Conservation (phyloP, 768 basidiomycete species). For the Suillus hirtellus region DNA sequence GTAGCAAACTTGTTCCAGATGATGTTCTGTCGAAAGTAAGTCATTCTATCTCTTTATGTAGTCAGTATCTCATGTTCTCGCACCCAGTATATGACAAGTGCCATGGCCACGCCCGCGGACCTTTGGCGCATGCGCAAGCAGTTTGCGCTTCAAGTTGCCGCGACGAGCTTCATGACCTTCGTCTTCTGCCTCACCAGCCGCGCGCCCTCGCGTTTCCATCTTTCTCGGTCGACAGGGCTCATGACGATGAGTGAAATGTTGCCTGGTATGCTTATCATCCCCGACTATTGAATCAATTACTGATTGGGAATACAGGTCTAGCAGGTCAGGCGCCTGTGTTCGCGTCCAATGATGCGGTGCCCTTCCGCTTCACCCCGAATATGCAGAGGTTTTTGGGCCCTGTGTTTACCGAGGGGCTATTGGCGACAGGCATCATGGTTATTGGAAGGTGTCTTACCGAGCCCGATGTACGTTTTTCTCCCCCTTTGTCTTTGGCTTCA, state of each 20-base stretch:
- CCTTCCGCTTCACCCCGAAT: slow-evolving; percentile 97
- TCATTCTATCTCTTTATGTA: slow-evolving; percentile 10
- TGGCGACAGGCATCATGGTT: slow-evolving; percentile 86
- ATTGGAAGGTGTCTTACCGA: slow-evolving; percentile 89
- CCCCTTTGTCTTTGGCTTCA: slow-evolving; percentile 1
- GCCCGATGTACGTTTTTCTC: slow-evolving; percentile 66
- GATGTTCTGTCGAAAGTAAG: slow-evolving; percentile 80
- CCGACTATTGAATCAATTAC: background rate
- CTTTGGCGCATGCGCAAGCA: slow-evolving; percentile 98
- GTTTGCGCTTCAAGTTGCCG: slow-evolving; percentile 87
- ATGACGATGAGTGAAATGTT: slow-evolving; percentile 93
- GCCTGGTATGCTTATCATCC: slow-evolving; percentile 55
- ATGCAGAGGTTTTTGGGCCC: slow-evolving; percentile 92
- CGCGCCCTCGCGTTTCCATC: slow-evolving; percentile 78
- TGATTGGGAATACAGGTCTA: slow-evolving; percentile 22
- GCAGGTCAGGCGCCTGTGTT: slow-evolving; percentile 57
- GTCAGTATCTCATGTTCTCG: slow-evolving; percentile 1
- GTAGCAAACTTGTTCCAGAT: slow-evolving; percentile 86
- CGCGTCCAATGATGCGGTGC: slow-evolving; percentile 82
- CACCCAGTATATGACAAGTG: slow-evolving; percentile 82
- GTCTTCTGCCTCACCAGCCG: slow-evolving; percentile 82
- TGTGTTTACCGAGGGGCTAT: slow-evolving; percentile 84
- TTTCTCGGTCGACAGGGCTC: slow-evolving; percentile 87
- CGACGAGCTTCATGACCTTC: slow-evolving; percentile 90
- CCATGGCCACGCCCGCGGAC: slow-evolving; percentile 81